These are phyloP conservation scores for Epichloe sylvatica DNA, from an alignment of 2,329 filamentous ascomycete genomes.

Conservation along the genomic window DNA sequence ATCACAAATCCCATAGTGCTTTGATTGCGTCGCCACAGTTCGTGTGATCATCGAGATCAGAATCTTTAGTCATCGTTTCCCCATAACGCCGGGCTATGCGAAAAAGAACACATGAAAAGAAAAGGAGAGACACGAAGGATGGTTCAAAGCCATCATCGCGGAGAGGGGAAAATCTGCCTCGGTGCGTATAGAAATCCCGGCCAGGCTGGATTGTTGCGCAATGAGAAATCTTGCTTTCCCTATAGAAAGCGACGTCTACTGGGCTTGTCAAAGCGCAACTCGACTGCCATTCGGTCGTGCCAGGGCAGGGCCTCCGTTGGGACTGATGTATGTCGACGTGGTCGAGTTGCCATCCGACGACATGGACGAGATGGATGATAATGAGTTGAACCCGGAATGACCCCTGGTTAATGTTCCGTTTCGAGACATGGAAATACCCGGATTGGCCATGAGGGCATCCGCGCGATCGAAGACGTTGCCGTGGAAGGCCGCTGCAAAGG, in stretches of 20 bases:
- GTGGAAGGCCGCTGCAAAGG: constrained; percentile 40
- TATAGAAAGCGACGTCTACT: background rate
- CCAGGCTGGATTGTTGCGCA: background rate
- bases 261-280: constrained; percentile 19
- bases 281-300: constrained; percentile 24
- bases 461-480: constrained; percentile 48
- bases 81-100: constrained; percentile 7
- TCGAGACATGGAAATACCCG: constrained; percentile 44
- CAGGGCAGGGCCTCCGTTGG: constrained; percentile 19
- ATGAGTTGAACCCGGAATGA: constrained; percentile 24
- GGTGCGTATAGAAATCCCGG: background rate
- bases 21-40: constrained; percentile 3
- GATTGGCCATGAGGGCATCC: constrained; percentile 42
- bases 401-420: constrained; percentile 31
- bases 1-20: background rate
- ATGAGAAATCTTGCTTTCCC: background rate
- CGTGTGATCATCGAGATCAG: constrained; percentile 4
- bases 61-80: constrained; percentile 1
- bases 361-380: constrained; percentile 28
- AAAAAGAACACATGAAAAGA: background rate
- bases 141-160: background rate
- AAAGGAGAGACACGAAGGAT: background rate
- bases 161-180: background rate
- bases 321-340: constrained; percentile 17
- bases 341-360: constrained; percentile 26